Evolutionary conservation across 75 land plant species (phyloP), one percentile per base, ranked within the genome.

Genomic region (Cryptomeria japonica): DNA sequence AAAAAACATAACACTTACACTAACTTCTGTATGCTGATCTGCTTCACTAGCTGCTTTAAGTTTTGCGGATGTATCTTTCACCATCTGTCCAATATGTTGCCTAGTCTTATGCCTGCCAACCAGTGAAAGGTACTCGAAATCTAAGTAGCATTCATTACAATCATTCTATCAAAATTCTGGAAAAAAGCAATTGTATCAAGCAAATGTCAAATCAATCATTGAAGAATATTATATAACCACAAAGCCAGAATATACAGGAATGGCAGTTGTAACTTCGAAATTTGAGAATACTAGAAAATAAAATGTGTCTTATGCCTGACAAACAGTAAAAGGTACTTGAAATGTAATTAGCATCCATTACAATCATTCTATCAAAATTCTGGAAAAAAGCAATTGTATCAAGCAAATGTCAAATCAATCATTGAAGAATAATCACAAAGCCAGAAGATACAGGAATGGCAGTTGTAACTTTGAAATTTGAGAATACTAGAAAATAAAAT

Each of bases 31-130:
- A 68, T 72, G 89, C 80, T 95, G 97, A 91, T 96, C 96, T 68
- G 86, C 86, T 80, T 95, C 97, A 90, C 94, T 93, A 31, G 96
- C 96, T 84, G 94, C 90, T 89, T 93, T 96, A 68, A 96, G 94
- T 89, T 93, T 95, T 49, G 93, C 93, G 15, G 96, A 95, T 14
- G 97, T 96, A 58, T 96, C 97, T 88, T 96, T 93, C 18, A 96
- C 94, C 87, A 96, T 86, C 41, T 93, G 94, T 78, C 92, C 95
- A 90, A 96, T 96, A 79, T 96, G 97, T 87, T 90, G 90, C 91
- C 97, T 92, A 41, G 95, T 95, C 86, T 96, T 96, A 87, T 95
- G 97, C 87, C 97, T 96, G 89, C 51, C 34, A 84, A 47, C 32
- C 56, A 84, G 31, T 47, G 44, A 79, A 78, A 19, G 82, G 9